These are phyloP conservation scores for Lactarius pseudohatsudake DNA, from an alignment of 768 basidiomycete genomes.

Conservation along the genomic window DNA sequence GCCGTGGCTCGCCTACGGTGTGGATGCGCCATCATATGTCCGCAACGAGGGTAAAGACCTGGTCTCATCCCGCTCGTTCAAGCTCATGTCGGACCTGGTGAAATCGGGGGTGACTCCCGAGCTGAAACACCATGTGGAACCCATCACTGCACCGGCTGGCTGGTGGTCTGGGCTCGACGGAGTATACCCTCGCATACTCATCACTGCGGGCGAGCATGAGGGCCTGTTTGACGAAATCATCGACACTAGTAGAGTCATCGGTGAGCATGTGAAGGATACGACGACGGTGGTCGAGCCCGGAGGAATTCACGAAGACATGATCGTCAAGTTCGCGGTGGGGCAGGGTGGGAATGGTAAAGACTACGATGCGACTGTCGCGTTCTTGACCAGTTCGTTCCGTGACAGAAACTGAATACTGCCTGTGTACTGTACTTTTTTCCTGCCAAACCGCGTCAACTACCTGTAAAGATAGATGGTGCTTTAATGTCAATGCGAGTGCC, in stretches of 20 bases:
- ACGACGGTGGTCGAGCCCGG: conserved; percentile 5
- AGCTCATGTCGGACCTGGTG: not conserved
- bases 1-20: not conserved
- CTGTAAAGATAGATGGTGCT: not conserved
- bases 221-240: conserved; percentile 1
- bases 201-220: conserved; percentile 6
- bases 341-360: conserved; percentile 12
- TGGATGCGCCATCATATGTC: not conserved
- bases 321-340: not conserved
- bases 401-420: not conserved
- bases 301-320: conserved; percentile 11
- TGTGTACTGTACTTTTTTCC: not conserved
- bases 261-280: conserved; percentile 4
- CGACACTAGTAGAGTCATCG: not conserved
- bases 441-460: not conserved
- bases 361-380: not conserved
- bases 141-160: not conserved
- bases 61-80: not conserved
- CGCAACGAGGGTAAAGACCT: conserved; percentile 10
- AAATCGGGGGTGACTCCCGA: not conserved
- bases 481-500: not conserved
- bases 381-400: not conserved
- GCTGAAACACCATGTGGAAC: not conserved
- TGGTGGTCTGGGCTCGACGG: conserved; percentile 16
- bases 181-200: conserved; percentile 1